Evolutionary conservation across 164 flowering plant genomes (phyloP).

Genomic region (Macadamia integrifolia): DNA sequence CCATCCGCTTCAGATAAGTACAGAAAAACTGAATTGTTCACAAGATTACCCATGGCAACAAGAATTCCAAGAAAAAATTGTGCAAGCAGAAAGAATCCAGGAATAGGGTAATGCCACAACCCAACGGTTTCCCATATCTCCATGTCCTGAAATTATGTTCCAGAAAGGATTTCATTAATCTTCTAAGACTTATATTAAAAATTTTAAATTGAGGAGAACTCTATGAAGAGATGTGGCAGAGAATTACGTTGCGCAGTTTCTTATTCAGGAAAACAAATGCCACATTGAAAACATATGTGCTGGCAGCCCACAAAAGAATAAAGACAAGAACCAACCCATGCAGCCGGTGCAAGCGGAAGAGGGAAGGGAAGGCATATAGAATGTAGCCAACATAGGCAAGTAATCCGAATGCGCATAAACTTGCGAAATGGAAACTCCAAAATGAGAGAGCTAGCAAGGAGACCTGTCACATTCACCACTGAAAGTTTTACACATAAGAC

Average conservation of each 20-base stretch:
- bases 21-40: constrained; percentile 84
- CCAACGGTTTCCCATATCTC: constrained; percentile 96
- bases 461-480: constrained; percentile 60
- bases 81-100: constrained; percentile 89
- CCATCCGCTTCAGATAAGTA: constrained; percentile 64
- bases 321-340: constrained; percentile 94
- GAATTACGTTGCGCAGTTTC: constrained; percentile 61
- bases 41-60: constrained; percentile 92
- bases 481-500: constrained; percentile 20
- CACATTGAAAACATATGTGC: constrained; percentile 91
- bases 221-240: not conserved
- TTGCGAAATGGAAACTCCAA: constrained; percentile 96
- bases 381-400: constrained; percentile 93
- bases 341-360: constrained; percentile 80
- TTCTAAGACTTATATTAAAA: not conserved
- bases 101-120: constrained; percentile 94
- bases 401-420: constrained; percentile 86
- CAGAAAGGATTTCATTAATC: constrained; percentile 2
- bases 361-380: constrained; percentile 83
- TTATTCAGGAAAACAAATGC: constrained; percentile 64
- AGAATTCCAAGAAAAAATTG: constrained; percentile 88
- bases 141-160: constrained; percentile 56
- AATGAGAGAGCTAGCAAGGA: constrained; percentile 87
- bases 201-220: constrained; percentile 3
- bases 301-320: constrained; percentile 92